A percentile compares a stretch with the other conserved stretches of the same genome.
phyloP scores from a whole-genome alignment of 2,329 filamentous ascomycete genomes.

The Colletotrichum camelliae region DNA sequence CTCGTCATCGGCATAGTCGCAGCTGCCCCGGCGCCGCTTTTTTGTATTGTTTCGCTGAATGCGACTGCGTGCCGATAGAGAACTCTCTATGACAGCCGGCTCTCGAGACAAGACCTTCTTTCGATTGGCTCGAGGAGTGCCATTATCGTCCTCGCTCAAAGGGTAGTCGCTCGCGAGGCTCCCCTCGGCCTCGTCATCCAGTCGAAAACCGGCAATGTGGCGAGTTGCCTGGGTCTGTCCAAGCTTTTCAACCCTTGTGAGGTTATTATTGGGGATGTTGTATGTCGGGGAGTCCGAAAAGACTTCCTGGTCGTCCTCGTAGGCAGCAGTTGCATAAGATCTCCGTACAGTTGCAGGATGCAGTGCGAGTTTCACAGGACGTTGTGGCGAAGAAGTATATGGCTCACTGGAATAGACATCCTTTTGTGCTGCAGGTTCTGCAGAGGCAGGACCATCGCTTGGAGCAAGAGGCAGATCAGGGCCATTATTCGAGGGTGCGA shows the following conservation, averaged over 20 bases:
- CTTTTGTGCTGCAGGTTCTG: conserved; percentile 20
- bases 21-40: conserved; percentile 49
- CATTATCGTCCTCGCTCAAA: conserved; percentile 12
- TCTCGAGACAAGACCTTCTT: conserved; percentile 26
- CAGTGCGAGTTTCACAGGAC: conserved; percentile 41
- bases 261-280: conserved; percentile 22
- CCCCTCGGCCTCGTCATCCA: conserved; percentile 3
- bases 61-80: conserved; percentile 20
- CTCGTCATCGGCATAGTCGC: conserved; percentile 63
- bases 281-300: conserved; percentile 29
- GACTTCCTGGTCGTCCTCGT: conserved; percentile 29
- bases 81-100: conserved; percentile 23
- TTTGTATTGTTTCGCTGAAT: conserved; percentile 27
- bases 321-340: conserved; percentile 27
- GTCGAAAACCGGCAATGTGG: background rate
- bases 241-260: background rate
- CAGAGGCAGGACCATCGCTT: conserved; percentile 23
- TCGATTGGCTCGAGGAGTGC: conserved; percentile 22
- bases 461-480: conserved; percentile 25
- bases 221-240: background rate
- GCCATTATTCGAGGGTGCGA: conserved; percentile 5
- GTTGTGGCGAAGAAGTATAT: conserved; percentile 21
- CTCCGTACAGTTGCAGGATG: conserved; percentile 39
- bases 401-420: background rate
- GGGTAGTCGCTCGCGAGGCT: conserved; percentile 17